Evolutionary conservation across 805 yeast species (phyloP).

Genomic region (Hanseniaspora jakobsenii): DNA sequence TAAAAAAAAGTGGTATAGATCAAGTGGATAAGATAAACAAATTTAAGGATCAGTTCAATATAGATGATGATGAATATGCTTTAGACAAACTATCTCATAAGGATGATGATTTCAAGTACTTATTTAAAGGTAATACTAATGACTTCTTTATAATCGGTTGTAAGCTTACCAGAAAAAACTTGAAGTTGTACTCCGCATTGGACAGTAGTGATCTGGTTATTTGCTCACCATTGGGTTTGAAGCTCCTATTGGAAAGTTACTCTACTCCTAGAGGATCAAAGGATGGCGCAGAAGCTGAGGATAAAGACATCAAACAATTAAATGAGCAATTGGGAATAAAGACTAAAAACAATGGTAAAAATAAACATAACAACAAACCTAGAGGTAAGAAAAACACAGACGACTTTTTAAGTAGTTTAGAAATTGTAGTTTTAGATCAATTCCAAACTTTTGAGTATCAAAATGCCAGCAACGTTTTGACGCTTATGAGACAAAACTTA

Average conservation of each 20-base stretch:
- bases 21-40: slow-evolving; percentile 73
- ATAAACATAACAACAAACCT: slow-evolving; percentile 15
- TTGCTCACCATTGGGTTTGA: slow-evolving; percentile 85
- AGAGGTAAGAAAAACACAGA: slow-evolving; percentile 43
- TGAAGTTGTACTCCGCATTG: slow-evolving; percentile 73
- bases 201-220: slow-evolving; percentile 74
- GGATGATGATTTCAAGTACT: slow-evolving; percentile 55
- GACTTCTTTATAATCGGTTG: slow-evolving; percentile 88
- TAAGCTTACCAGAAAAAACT: slow-evolving; percentile 76
- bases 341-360: slow-evolving; percentile 4
- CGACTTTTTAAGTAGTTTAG: slow-evolving; percentile 84
- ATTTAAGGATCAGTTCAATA: slow-evolving; percentile 58
- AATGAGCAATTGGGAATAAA: slow-evolving; percentile 10
- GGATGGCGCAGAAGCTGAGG: slow-evolving; percentile 31
- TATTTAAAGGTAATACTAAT: slow-evolving; percentile 79
- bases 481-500: slow-evolving; percentile 52
- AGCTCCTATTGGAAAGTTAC: slow-evolving; percentile 41
- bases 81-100: slow-evolving; percentile 44
- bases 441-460: slow-evolving; percentile 83
- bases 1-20: slow-evolving; percentile 50
- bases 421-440: slow-evolving; percentile 66
- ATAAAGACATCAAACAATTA: slow-evolving; percentile 33
- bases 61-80: slow-evolving; percentile 34
- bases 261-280: slow-evolving; percentile 14
- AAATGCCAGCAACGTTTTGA: slow-evolving; percentile 74